Evolutionary conservation across 2,329 filamentous ascomycete genomes (phyloP).

Genomic region (Pestalotiopsis sp.): DNA sequence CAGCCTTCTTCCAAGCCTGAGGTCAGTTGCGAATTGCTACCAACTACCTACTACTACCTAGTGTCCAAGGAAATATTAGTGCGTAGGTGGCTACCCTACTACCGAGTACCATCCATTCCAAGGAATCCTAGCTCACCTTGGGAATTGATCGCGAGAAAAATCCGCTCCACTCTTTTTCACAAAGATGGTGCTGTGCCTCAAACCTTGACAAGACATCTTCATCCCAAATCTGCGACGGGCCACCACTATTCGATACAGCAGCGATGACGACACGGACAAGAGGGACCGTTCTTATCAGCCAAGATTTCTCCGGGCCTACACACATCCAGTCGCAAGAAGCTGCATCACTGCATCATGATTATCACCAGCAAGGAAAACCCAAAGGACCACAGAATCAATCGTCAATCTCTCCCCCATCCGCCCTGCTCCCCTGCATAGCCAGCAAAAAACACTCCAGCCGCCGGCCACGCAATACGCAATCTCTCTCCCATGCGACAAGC

Average conservation of each 20-base stretch:
- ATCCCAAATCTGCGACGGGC: neutral
- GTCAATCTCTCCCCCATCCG: neutral
- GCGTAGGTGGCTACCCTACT: neutral
- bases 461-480: neutral
- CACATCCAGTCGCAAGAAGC: neutral
- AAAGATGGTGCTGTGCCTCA: neutral
- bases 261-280: neutral
- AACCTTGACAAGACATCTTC: slow-evolving; percentile 4
- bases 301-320: neutral
- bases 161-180: neutral
- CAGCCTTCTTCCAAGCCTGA: slow-evolving; percentile 13
- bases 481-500: neutral
- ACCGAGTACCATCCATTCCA: neutral
- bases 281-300: neutral
- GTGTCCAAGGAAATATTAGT: neutral
- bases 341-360: neutral
- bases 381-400: neutral
- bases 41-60: neutral
- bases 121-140: neutral
- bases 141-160: neutral
- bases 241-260: neutral
- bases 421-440: neutral
- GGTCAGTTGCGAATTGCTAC: neutral
- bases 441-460: neutral
- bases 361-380: neutral